Evolutionary conservation across 2,329 filamentous ascomycete species (phyloP).

Genomic region (Truncatella angustata): DNA sequence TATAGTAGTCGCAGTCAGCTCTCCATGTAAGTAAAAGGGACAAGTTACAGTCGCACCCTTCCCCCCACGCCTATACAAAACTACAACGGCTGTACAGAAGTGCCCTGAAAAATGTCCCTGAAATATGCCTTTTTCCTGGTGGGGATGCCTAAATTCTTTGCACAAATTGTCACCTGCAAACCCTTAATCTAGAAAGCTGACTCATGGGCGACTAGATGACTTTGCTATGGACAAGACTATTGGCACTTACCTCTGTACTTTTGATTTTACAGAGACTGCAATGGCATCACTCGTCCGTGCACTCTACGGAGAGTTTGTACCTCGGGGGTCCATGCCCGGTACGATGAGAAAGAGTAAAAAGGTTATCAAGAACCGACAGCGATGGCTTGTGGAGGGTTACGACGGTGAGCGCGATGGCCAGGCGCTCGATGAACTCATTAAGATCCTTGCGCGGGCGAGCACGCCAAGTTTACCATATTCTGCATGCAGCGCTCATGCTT

Average conservation of each 20-base stretch:
- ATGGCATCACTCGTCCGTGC: constrained; percentile 81
- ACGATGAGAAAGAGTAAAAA: constrained; percentile 86
- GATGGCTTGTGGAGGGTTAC: constrained; percentile 92
- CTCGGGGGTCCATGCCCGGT: constrained; percentile 61
- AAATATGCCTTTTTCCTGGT: no score
- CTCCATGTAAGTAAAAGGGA: no score
- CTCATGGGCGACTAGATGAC: no score
- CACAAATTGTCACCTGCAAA: no score
- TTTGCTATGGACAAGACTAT: constrained; percentile 92
- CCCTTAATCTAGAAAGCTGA: no score
- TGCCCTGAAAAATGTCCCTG: no score
- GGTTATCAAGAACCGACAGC: constrained; percentile 82
- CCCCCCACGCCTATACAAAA: no score
- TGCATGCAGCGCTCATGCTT: constrained; percentile 69
- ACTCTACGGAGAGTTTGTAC: constrained; percentile 71
- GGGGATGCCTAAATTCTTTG: no score
- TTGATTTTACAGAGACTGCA: constrained; percentile 92
- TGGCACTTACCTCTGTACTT: constrained; percentile 91
- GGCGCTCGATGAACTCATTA: constrained; percentile 73
- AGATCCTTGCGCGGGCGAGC: constrained; percentile 64
- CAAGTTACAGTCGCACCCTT: no score
- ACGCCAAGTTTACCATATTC: constrained; percentile 69
- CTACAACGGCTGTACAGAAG: no score
- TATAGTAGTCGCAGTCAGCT: constrained; percentile 89
- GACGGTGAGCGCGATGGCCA: constrained; percentile 73